Evolutionary conservation across 495 filamentous ascomycete species (phyloP).

Genomic region (Xylaria longipes): DNA sequence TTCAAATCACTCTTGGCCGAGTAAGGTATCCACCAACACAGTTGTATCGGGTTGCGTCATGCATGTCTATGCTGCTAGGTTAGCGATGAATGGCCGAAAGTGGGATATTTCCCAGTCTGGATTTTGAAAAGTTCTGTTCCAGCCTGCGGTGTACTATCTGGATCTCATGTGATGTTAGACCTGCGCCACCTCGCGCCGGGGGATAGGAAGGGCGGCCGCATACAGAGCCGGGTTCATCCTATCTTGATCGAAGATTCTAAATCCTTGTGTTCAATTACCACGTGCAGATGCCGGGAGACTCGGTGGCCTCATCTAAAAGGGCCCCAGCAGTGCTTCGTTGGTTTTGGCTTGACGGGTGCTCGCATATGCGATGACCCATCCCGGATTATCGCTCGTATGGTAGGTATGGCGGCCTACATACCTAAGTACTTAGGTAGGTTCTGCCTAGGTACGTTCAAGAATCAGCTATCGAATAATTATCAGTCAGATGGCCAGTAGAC

Average conservation of each 20-base stretch:
- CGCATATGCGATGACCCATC: slow-evolving; percentile 8
- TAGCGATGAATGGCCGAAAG: not conserved
- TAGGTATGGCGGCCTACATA: slow-evolving; percentile 7
- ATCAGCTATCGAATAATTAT: not conserved
- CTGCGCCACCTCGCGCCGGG: not conserved
- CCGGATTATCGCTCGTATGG: not conserved
- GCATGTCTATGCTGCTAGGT: not conserved
- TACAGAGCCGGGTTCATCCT: not conserved
- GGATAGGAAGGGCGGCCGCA: not conserved
- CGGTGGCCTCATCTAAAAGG: not conserved
- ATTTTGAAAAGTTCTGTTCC: not conserved
- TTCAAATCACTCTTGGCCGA: slow-evolving; percentile 17
- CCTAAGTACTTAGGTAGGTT: no score
- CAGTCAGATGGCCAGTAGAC: not conserved
- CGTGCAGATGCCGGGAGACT: not conserved
- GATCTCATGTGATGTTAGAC: not conserved
- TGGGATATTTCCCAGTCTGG: not conserved
- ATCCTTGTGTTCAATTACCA: slow-evolving; percentile 4
- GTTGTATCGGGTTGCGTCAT: not conserved
- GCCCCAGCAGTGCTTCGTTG: slow-evolving; percentile 5
- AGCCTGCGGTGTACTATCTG: not conserved
- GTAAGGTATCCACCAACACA: not conserved
- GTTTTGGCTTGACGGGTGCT: slow-evolving; percentile 11
- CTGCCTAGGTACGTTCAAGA: not conserved
- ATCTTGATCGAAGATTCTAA: not conserved